Evolutionary conservation across 495 filamentous ascomycete species (phyloP).

Genomic region (Talaromyces wortmannii): DNA sequence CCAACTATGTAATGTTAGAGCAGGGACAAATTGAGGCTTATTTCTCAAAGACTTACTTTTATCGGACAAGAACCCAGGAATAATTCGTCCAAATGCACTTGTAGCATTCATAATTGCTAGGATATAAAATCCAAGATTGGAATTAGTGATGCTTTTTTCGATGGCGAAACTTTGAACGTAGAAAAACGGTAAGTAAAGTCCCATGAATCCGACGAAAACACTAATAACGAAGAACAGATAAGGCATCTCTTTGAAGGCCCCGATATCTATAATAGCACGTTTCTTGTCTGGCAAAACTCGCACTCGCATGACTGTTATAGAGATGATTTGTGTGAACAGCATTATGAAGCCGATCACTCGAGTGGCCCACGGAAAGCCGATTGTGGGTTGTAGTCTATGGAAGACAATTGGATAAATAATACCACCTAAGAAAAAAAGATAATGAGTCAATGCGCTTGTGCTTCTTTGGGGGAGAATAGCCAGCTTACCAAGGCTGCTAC

Average conservation of each 20-base stretch:
- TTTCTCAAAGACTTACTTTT: slow-evolving; percentile 20
- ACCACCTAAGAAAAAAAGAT: slow-evolving; percentile 41
- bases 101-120: slow-evolving; percentile 67
- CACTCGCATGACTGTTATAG: slow-evolving; percentile 57
- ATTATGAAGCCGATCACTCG: slow-evolving; percentile 64
- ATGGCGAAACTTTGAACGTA: slow-evolving; percentile 56
- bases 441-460: too few species aligned
- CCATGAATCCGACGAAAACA: background rate
- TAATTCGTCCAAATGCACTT: slow-evolving; percentile 30
- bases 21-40: slow-evolving; percentile 5
- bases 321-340: slow-evolving; percentile 42
- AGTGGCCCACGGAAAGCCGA: slow-evolving; percentile 73
- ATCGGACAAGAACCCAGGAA: slow-evolving; percentile 20
- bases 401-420: slow-evolving; percentile 61
- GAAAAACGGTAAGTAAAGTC: slow-evolving; percentile 64
- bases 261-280: slow-evolving; percentile 30
- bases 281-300: slow-evolving; percentile 53
- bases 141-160: slow-evolving; percentile 46
- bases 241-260: background rate
- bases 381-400: slow-evolving; percentile 48
- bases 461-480: background rate
- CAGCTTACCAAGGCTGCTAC: slow-evolving; percentile 27
- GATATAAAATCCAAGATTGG: slow-evolving; percentile 51
- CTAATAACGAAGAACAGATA: background rate
- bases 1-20: slow-evolving; percentile 48